Conservation (phyloP, 352 stramenopile genomes). For the Pythium aphanidermatum region DNA sequence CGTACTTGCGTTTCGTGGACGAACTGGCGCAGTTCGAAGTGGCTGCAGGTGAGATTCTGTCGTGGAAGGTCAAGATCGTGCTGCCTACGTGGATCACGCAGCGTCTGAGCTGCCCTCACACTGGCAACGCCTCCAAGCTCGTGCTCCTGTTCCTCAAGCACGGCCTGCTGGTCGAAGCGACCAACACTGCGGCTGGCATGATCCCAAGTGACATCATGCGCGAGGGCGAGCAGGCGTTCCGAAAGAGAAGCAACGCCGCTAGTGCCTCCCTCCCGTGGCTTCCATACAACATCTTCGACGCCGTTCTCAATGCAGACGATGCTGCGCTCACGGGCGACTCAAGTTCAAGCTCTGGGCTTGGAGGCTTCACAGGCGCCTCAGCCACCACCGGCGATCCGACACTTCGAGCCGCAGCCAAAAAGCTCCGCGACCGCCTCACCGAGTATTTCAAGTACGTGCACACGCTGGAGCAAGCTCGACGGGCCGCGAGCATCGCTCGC, state of each 20-base stretch:
- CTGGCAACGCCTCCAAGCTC: constrained; percentile 50
- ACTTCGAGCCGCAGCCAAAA: constrained; percentile 28
- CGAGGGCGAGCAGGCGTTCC: constrained; percentile 30
- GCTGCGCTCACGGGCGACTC: constrained; percentile 25
- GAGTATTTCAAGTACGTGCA: constrained; percentile 49
- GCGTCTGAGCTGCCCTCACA: constrained; percentile 26
- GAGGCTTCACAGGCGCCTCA: constrained; percentile 9
- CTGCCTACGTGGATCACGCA: constrained; percentile 55
- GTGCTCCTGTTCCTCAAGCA: constrained; percentile 52
- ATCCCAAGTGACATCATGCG: constrained; percentile 33
- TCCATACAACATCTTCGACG: constrained; percentile 64
- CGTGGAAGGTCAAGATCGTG: constrained; percentile 59
- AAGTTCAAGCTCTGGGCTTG: not conserved
- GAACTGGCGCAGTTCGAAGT: constrained; percentile 51
- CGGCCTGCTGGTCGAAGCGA: constrained; percentile 53
- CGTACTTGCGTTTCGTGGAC: constrained; percentile 32
- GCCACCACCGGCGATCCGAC: constrained; percentile 3
- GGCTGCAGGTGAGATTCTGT: constrained; percentile 44
- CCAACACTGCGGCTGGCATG: constrained; percentile 43
- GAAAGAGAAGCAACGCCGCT: constrained; percentile 25
- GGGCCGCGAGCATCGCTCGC: constrained; percentile 35
- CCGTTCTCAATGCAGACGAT: constrained; percentile 40
- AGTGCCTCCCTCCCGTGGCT: constrained; percentile 45
- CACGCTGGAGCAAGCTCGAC: constrained; percentile 46
- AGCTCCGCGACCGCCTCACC: constrained; percentile 31